Evolutionary conservation across 176 grass and related monocot genomes (phyloP).

Genomic region (Microstegium vimineum): DNA sequence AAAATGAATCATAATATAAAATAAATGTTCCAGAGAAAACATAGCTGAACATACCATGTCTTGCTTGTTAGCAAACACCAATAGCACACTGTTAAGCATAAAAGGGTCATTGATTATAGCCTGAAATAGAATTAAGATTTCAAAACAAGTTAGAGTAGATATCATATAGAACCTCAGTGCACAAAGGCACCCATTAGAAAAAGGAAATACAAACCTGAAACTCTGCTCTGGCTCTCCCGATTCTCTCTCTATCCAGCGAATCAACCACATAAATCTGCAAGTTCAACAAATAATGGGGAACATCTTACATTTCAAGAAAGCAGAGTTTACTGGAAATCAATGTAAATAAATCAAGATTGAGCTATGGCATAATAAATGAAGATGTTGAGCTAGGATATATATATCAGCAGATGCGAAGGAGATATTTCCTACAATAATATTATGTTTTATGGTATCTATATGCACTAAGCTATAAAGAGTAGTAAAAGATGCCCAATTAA

Average conservation of each 20-base stretch:
- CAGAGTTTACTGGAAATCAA: neutral
- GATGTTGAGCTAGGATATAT: neutral
- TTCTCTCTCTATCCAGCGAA: constrained; percentile 82
- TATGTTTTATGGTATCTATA: neutral
- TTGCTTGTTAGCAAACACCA: constrained; percentile 95
- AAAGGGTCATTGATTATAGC: constrained; percentile 89
- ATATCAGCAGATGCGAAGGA: neutral
- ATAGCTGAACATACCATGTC: constrained; percentile 64
- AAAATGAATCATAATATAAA: constrained; percentile 4
- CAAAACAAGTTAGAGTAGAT: constrained; percentile 19
- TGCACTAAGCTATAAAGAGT: neutral
- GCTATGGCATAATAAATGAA: neutral
- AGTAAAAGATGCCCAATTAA: neutral
- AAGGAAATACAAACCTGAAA: constrained; percentile 56
- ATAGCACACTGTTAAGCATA: constrained; percentile 79
- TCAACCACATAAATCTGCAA: constrained; percentile 83
- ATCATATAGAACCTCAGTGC: constrained; percentile 10
- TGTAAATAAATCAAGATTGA: neutral
- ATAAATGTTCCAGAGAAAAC: neutral
- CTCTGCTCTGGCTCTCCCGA: constrained; percentile 72
- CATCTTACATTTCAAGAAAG: neutral
- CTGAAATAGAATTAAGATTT: constrained; percentile 43
- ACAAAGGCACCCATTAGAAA: neutral
- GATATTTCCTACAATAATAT: neutral
- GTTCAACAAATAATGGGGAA: constrained; percentile 6